Base-by-base conservation (phyloP, 192 early-diverging fungal species). In the Backusella psychrophila region DNA sequence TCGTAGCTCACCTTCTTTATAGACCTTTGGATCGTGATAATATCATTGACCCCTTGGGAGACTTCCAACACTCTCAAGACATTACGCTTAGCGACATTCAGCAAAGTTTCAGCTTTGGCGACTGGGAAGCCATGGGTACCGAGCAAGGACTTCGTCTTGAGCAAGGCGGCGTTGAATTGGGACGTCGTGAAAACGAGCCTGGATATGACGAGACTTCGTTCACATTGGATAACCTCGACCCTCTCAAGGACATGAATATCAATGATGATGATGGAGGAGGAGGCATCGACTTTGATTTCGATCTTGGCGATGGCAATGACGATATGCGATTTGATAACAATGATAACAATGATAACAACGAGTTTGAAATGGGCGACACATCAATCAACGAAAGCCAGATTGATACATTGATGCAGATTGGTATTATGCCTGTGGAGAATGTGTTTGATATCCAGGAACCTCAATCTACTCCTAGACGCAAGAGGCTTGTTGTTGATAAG, bases 401-500 rank as follows among this genome's bases (percentile, higher is more conserved):
- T 6, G 73, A 75, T 35, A 70, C 72, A 6, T 65, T 79, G 36
- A 74, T 73, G 66, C 78, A 75, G n/a, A 49, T 44, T 39, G 72
- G 73, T 71, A 36, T 52, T 21, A n/a, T 66, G 42, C 34, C 19
- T 2, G 35, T 21, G 42, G 65, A 38, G 2, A 11, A 7, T 1
- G 52, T 75, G 44, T 56, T 73, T 34, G 65, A 65, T 69, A 74
- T 74, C 17, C 29, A 72, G 15, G 33, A 49, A 1, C 44, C 46
- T 17, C 56, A 76, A 8, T 33, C 78, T 0, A 21, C 65, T 33
- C 77, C 71, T 7, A 67, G 84, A 46, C 87, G 88, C 70, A 87
- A 91, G 46, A 91, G 85, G 69, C 73, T 92, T 2, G 76, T 91
- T 35, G 85, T 94, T 2, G 93, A 95, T 75, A 78, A 85, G 7